Base-by-base conservation (phyloP, 2,329 filamentous ascomycete species). In the Claviceps maximensis region DNA sequence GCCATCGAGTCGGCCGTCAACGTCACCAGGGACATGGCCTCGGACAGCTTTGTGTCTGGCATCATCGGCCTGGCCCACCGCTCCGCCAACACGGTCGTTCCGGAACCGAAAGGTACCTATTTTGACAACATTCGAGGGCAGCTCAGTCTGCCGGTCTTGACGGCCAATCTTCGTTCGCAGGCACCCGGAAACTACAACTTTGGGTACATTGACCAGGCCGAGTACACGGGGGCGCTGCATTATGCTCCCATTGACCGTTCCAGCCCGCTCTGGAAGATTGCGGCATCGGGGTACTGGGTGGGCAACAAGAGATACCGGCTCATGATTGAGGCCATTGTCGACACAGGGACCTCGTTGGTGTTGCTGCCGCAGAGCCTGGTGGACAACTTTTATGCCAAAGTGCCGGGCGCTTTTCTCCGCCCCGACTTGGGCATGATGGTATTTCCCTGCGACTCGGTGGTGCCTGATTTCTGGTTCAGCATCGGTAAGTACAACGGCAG, bases 271-370 rank as follows among this genome's bases (percentile, higher is more conserved):
- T 87, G 83, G 83, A 67, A 75, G 54, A 77, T 86, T 64, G 74
- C 69, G 21, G 69, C 78, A 12, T 69, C 71, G 25, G 79, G 76
- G 21, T 84, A 81, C 67, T 69, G 69, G 41, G 62, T 84, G 51
- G 82, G 79, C 38, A 47, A 47, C 3, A 2, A 33, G 0, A 51
- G 52, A 15, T 21, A 53, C 3, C 31, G 46, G 0, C 64, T 58
- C 52, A 48, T 54, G 12, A 46, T 54, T 5, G 69, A 70, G 0
- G 76, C 74, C 58, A 86, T 87, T 64, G 79, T 80, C 61, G 84
- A 87, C 69, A 87, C 84, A 2, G 84, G 84, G 52, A 87, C 84
- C 53, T 83, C 82, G 1, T 78, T 87, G 31, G 67, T 86, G 53
- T 73, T 84, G 57, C 66, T 83, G 19, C 78, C 79, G 27, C 63